Percentiles rank a stretch among this genome's conserved stretches.
These are phyloP conservation scores for Fagopyrum tataricum DNA, from an alignment of 148 eudicot genomes.

Conservation along the genomic window DNA sequence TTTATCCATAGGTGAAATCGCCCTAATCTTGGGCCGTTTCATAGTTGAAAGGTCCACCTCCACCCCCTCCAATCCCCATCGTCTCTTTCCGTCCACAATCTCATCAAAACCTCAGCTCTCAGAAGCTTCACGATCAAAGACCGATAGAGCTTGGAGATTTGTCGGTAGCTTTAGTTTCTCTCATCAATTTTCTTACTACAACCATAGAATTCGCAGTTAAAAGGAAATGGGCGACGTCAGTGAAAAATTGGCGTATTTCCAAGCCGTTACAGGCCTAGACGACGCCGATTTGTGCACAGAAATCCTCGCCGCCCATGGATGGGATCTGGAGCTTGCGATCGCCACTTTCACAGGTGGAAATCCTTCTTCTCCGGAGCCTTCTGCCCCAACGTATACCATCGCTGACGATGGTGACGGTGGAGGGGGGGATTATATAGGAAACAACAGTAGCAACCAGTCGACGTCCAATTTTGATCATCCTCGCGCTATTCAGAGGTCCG, in stretches of 20 bases:
- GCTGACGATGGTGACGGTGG: conserved; percentile 10
- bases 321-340: conserved; percentile 92
- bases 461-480: conserved; percentile 3
- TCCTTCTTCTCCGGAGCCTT: conserved; percentile 9
- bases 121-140: neutral
- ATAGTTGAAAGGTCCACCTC: conserved; percentile 13
- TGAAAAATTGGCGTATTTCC: conserved; percentile 75
- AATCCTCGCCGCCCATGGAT: conserved; percentile 77
- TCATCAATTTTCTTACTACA: neutral
- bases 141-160: neutral
- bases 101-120: neutral
- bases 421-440: neutral
- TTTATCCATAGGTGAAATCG: neutral
- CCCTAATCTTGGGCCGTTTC: neutral
- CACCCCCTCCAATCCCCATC: neutral
- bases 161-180: conserved; percentile 2
- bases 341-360: conserved; percentile 47
- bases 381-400: conserved; percentile 14
- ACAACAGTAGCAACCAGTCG: conserved; percentile 15
- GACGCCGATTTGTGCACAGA: conserved; percentile 85
- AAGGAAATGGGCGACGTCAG: conserved; percentile 50
- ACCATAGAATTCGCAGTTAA: neutral
- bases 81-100: neutral
- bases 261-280: conserved; percentile 79
- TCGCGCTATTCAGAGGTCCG: conserved; percentile 17